These are phyloP conservation scores for Cryptosporidium canis DNA, from an alignment of 169 alveolate species.

Conservation along the genomic window DNA sequence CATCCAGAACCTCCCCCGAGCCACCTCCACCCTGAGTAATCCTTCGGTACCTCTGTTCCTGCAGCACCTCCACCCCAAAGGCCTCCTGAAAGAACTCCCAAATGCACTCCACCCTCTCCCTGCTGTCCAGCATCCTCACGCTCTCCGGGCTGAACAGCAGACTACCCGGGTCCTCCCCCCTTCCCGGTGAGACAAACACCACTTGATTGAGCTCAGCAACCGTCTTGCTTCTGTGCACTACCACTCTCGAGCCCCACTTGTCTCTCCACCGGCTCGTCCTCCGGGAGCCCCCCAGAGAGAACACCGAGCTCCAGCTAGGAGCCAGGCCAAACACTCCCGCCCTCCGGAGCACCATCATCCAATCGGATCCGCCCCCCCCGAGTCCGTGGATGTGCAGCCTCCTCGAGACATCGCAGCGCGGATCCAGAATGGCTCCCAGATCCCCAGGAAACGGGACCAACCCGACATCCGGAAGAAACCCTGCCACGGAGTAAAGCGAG, in stretches of 20 bases:
- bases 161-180: conserved; percentile 20
- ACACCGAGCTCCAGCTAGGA: conserved; percentile 38
- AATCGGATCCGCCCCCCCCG: not conserved
- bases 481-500: conserved; percentile 44
- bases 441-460: conserved; percentile 25
- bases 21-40: not conserved
- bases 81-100: conserved; percentile 26
- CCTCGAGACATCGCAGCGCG: conserved; percentile 22
- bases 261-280: not conserved
- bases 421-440: conserved; percentile 21
- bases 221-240: not conserved
- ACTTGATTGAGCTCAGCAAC: not conserved
- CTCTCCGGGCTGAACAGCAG: not conserved
- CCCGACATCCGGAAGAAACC: conserved; percentile 66
- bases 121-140: not conserved
- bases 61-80: not conserved
- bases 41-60: not conserved
- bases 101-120: conserved; percentile 7
- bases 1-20: not conserved
- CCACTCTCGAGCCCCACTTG: conserved; percentile 35
- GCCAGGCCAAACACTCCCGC: conserved; percentile 18
- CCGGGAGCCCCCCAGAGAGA: not conserved
- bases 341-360: not conserved
- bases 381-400: not conserved
- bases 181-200: conserved; percentile 30